These are phyloP conservation scores for Dactylellina drechsleri DNA, from an alignment of 2,329 filamentous ascomycete genomes.

Conservation along the genomic window DNA sequence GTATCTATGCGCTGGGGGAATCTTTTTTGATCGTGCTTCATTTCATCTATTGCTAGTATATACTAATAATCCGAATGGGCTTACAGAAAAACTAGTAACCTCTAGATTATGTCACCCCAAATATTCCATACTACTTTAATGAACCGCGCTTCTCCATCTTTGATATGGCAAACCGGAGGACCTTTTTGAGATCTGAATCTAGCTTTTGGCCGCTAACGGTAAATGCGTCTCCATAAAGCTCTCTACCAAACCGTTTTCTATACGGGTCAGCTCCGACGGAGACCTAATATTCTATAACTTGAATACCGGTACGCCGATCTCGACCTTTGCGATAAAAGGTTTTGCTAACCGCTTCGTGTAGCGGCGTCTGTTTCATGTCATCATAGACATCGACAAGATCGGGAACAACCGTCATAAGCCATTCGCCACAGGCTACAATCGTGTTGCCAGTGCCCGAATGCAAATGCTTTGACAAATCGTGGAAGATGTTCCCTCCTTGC, in stretches of 20 bases:
- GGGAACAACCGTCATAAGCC: neutral
- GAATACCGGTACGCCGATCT: neutral
- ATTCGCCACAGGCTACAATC: neutral
- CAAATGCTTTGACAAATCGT: neutral
- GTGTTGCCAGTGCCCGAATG: neutral
- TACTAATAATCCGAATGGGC: too few relatives aligned
- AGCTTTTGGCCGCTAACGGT: too few relatives aligned
- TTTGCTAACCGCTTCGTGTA: slow-evolving; percentile 1
- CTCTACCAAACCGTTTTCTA: neutral
- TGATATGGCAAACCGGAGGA: too few relatives aligned
- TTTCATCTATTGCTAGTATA: too few relatives aligned
- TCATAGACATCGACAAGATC: neutral
- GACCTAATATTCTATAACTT: neutral
- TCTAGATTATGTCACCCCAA: too few relatives aligned
- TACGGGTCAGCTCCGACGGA: neutral
- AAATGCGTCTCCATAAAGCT: too few relatives aligned
- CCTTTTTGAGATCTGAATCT: too few relatives aligned
- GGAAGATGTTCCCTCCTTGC: neutral
- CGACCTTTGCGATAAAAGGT: neutral
- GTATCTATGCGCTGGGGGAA: too few relatives aligned
- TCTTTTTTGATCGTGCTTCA: too few relatives aligned
- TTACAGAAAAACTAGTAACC: too few relatives aligned
- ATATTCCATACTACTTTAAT: too few relatives aligned
- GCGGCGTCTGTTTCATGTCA: neutral
- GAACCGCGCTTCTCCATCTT: too few relatives aligned